Evolutionary conservation across 345 rosid genomes (phyloP), one percentile per base, ranked within the genome.

Genomic region (Brassica rapa): DNA sequence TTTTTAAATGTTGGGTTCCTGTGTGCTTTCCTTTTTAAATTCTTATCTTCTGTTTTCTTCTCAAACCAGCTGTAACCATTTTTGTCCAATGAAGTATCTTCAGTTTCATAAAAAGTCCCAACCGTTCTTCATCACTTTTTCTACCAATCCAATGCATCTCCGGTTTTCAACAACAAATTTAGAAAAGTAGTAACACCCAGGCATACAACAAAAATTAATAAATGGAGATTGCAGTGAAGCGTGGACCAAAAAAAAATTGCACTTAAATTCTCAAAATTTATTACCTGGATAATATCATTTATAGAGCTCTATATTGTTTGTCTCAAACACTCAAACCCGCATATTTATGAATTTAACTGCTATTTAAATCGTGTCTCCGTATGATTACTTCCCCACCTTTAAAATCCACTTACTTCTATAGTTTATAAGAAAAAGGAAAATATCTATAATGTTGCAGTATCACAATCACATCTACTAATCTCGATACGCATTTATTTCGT

Each of bases 41-140:
- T 66, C 43, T n/a, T 71, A 15, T 41, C 23, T 16, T 24, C 30
- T 68, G 59, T 43, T 68, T 71, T 37, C 62, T 11, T 56, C 46
- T 69, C 37, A 29, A 78, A 73, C 59, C 59, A 73, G 78, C 82
- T 79, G 82, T 73, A 73, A 23, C 69, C 82, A 67, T 73, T 60
- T 79, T 51, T 61, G 57, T 59, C 82, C 78, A 68, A 61, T 79
- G 70, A 73, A 55, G 53, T 61, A 24, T 46, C 57, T 23, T 46
- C 82, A 73, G 77, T 65, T 65, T 71, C 68, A 56, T 71, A n/a
- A 78, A 79, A 59, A 59, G 69, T 72, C 70, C 19, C 73, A 72
- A 73, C 74, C 12, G 77, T 73, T 79, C 55, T 61, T 73, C 64
- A 24, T 11, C 69, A 16, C 43, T 61, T 77, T 62, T 72, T 65